Conservation (phyloP, 345 rosid genomes). For the Alliaria petiolata region DNA sequence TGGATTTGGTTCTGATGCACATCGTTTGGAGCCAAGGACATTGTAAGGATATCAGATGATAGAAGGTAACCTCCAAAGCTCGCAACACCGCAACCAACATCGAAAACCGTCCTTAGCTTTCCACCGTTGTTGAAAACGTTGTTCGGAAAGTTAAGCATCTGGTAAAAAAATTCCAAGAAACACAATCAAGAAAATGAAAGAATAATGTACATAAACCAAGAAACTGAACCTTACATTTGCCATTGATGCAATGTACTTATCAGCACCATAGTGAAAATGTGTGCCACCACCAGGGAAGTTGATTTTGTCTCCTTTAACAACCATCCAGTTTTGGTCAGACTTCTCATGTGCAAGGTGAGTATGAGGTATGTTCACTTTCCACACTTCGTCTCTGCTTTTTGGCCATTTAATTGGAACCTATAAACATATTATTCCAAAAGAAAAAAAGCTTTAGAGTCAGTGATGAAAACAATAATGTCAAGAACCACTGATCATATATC, state of each 20-base stretch:
- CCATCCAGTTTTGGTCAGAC: slow-evolving; percentile 98
- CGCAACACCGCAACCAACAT: slow-evolving; percentile 96
- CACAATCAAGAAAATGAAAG: not conserved
- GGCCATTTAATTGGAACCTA: slow-evolving; percentile 95
- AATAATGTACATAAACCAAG: not conserved
- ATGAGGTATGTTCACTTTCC: slow-evolving; percentile 96
- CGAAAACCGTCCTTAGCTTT: slow-evolving; percentile 69
- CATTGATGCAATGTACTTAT: slow-evolving; percentile 81
- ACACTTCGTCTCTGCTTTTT: slow-evolving; percentile 89
- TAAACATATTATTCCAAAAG: not conserved
- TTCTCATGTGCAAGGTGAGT: slow-evolving; percentile 94
- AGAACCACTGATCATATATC: not conserved
- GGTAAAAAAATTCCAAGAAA: slow-evolving; percentile 16
- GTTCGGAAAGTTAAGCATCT: slow-evolving; percentile 84
- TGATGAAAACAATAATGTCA: not conserved
- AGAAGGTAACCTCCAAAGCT: slow-evolving; percentile 93
- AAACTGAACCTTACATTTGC: slow-evolving; percentile 61
- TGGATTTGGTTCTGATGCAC: slow-evolving; percentile 98
- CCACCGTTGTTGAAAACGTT: slow-evolving; percentile 67
- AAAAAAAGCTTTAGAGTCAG: not conserved
- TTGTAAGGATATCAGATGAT: slow-evolving; percentile 64
- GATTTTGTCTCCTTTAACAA: slow-evolving; percentile 86
- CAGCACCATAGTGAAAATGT: slow-evolving; percentile 95
- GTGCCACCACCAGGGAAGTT: slow-evolving; percentile 91
- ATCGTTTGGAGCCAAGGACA: slow-evolving; percentile 93